Evolutionary conservation across 257 asterid species (phyloP).

Genomic region (Solanum phureja): DNA sequence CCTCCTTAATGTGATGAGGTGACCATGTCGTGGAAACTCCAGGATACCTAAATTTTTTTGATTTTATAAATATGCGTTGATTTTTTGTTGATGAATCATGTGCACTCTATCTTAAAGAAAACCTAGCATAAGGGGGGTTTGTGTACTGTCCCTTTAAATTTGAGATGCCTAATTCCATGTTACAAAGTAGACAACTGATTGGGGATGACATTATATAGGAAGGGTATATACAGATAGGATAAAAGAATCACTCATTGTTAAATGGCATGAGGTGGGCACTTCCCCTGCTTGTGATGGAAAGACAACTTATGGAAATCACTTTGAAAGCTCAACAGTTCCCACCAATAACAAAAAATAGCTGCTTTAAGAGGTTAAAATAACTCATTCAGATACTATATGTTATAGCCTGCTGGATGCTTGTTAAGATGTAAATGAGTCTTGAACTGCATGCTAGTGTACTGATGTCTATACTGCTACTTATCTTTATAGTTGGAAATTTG

Average conservation of each 20-base stretch:
- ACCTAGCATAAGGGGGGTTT: background rate
- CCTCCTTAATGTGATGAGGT: background rate
- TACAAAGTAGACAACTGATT: background rate
- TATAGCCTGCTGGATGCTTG: background rate
- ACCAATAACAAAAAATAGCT: background rate
- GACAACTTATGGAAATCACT: background rate
- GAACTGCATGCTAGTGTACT: background rate
- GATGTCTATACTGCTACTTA: background rate
- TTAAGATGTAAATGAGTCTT: background rate
- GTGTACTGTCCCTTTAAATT: background rate
- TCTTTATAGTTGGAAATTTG: background rate
- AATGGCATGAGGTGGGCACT: background rate
- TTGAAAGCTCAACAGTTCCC: background rate
- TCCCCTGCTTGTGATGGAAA: background rate
- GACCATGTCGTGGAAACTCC: background rate
- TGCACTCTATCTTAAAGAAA: background rate
- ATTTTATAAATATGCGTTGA: background rate
- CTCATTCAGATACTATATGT: background rate
- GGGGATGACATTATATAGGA: background rate
- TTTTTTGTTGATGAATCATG: constrained; percentile 1
- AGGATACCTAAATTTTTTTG: background rate
- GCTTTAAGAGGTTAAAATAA: background rate
- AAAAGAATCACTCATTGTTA: background rate
- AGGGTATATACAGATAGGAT: background rate
- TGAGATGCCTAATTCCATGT: background rate